Evolutionary conservation across 331 rosid species (phyloP), one percentile per base, ranked within the genome.

Genomic region (Erythrophleum ivorense): DNA sequence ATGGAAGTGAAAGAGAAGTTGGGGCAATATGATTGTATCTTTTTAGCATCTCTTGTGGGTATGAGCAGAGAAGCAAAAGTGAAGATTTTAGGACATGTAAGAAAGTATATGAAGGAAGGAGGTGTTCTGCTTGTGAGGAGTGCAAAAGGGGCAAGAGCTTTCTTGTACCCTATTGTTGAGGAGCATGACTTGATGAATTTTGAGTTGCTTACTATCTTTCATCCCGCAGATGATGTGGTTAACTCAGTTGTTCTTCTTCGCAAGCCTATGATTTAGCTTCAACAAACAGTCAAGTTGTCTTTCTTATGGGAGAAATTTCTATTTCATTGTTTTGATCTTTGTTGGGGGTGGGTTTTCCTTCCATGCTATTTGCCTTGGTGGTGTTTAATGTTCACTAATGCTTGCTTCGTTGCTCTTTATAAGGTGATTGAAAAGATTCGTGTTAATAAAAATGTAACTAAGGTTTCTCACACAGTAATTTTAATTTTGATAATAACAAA

Each of bases 41-140:
- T 93, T 60, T 73, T 93, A 88, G 98, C 97, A 4, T 93, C 98
- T 54, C 89, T 91, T 50, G 98, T 93, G 72, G 93, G 98, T 0
- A 75, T 90, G 90, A 83, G 31, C 10, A 91, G 78, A 62, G 87
- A 88, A 53, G 86, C 78, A 33, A 93, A 93, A 78, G 55, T 81
- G 48, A 90, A 86, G 90, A 84, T 91, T 78, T 4, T 91, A 55
- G 89, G 76, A 38, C 92, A 89, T 49, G 48, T 90, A 34, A 70
- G 87, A 36, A 90, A 81, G 78, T 88, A 90, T 49, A 93, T 91
- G 98, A 90, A 91, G 77, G 87, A 85, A 24, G 97, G 91, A 16
- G 85, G 93, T 16, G 1, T 73, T 78, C 80, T 91, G 85, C 82
- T 93, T 12, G 89, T 91, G 53, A 88, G 98, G 83, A 91, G 94